A percentile compares a stretch with the other conserved stretches of the same genome.
These are phyloP conservation scores for Lactifluus pinguis DNA, from an alignment of 768 basidiomycete genomes.

Conservation along the genomic window DNA sequence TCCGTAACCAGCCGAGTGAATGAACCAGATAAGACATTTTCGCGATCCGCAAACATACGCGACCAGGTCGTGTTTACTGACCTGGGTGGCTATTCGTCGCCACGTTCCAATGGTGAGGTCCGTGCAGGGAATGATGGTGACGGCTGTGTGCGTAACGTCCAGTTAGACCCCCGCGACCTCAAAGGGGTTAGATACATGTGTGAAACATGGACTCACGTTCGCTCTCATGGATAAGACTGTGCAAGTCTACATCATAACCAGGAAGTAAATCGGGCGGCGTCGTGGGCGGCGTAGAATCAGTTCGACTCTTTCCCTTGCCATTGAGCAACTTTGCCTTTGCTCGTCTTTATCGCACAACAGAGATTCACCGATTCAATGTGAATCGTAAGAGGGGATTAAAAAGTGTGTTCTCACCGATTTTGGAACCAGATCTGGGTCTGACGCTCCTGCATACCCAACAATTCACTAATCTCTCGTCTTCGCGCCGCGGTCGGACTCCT, in stretches of 20 bases:
- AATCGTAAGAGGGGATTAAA: slow-evolving; percentile 4
- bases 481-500: slow-evolving; percentile 63
- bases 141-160: slow-evolving; percentile 38
- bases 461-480: slow-evolving; percentile 63
- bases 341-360: slow-evolving; percentile 36
- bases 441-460: slow-evolving; percentile 75
- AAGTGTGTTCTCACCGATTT: slow-evolving; percentile 46
- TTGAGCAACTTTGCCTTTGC: slow-evolving; percentile 74
- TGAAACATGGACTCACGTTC: slow-evolving; percentile 45
- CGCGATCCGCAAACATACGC: slow-evolving; percentile 66
- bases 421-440: slow-evolving; percentile 91
- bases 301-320: slow-evolving; percentile 40
- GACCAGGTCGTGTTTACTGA: slow-evolving; percentile 54
- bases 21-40: slow-evolving; percentile 69
- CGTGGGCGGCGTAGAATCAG: slow-evolving; percentile 34
- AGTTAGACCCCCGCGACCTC: neutral
- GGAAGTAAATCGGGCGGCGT: slow-evolving; percentile 43
- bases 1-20: slow-evolving; percentile 58
- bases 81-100: slow-evolving; percentile 57
- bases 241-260: slow-evolving; percentile 50
- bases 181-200: neutral
- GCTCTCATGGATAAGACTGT: slow-evolving; percentile 63
- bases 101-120: slow-evolving; percentile 70
- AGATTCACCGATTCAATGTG: neutral
- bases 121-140: slow-evolving; percentile 68